phyloP scores from a whole-genome alignment of 768 basidiomycete genomes.

The Galerina marginata region DNA sequence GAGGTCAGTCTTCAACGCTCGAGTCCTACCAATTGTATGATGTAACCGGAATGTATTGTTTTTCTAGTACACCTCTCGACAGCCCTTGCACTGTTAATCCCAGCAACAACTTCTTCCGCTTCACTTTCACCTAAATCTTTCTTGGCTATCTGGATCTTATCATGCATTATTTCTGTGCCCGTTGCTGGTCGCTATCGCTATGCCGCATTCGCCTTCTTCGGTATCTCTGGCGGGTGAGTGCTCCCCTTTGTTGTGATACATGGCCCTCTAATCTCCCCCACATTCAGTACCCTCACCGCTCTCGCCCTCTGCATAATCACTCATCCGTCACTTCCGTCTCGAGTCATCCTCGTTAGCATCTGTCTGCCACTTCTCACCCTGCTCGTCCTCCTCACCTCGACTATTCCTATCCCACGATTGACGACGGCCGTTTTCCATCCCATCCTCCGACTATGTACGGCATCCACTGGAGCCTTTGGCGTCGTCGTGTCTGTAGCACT shows the following conservation, averaged over 20 bases:
- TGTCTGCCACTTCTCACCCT: slow-evolving; percentile 38
- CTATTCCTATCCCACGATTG: slow-evolving; percentile 48
- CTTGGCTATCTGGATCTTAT: slow-evolving; percentile 63
- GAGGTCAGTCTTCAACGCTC: slow-evolving; percentile 45
- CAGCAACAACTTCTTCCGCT: slow-evolving; percentile 50
- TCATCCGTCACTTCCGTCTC: slow-evolving; percentile 56
- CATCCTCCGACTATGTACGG: slow-evolving; percentile 53
- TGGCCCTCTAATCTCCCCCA: not conserved
- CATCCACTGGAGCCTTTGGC: slow-evolving; percentile 64
- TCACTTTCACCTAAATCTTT: slow-evolving; percentile 56
- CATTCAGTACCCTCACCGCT: slow-evolving; percentile 46
- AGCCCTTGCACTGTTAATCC: slow-evolving; percentile 62
- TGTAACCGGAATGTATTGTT: slow-evolving; percentile 3
- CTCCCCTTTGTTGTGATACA: not conserved
- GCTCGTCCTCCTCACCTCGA: slow-evolving; percentile 41
- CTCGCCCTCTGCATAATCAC: slow-evolving; percentile 59
- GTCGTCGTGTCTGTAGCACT: slow-evolving; percentile 58
- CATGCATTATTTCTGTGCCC: slow-evolving; percentile 50
- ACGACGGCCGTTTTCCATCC: slow-evolving; percentile 45
- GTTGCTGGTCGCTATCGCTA: slow-evolving; percentile 61
- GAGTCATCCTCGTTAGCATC: slow-evolving; percentile 46
- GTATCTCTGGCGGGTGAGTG: slow-evolving; percentile 60
- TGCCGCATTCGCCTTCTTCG: slow-evolving; percentile 52
- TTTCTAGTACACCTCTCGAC: slow-evolving; percentile 58
- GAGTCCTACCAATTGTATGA: not conserved